phyloP scores from a whole-genome alignment of 2,329 filamentous ascomycete species.

The Periconia digitata region DNA sequence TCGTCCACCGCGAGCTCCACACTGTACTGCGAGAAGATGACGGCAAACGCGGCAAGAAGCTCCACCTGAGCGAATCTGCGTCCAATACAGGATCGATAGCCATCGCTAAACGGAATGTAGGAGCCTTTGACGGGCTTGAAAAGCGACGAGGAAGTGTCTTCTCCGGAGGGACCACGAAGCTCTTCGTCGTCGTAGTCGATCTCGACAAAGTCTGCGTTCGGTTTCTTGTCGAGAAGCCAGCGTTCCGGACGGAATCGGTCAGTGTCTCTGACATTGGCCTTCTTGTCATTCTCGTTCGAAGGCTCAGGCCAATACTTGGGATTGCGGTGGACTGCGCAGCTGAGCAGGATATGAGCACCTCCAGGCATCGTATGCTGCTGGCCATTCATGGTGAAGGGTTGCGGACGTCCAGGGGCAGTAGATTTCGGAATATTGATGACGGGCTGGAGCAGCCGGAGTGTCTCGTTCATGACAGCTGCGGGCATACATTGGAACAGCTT shows the following conservation, averaged over 20 bases:
- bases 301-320: conserved; percentile 69
- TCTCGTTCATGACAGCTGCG: conserved; percentile 77
- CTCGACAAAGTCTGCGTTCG: conserved; percentile 32
- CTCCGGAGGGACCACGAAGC: conserved; percentile 61
- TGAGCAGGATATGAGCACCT: conserved; percentile 58
- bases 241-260: conserved; percentile 71
- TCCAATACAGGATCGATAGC: conserved; percentile 58
- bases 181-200: conserved; percentile 53
- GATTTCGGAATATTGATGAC: conserved; percentile 73
- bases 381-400: conserved; percentile 63
- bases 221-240: conserved; percentile 58
- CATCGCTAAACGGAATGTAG: conserved; percentile 59
- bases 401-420: conserved; percentile 46
- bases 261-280: conserved; percentile 53
- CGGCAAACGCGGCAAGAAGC: conserved; percentile 55
- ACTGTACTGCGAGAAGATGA: conserved; percentile 60
- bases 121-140: conserved; percentile 54
- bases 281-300: conserved; percentile 23
- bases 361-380: conserved; percentile 60
- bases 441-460: conserved; percentile 71
- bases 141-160: conserved; percentile 63
- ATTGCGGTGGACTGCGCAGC: conserved; percentile 62
- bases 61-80: conserved; percentile 60
- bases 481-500: conserved; percentile 68
- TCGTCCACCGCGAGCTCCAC: conserved; percentile 68